These are phyloP conservation scores for Corymbia maculata DNA, from an alignment of 345 rosid species.

Conservation along the genomic window DNA sequence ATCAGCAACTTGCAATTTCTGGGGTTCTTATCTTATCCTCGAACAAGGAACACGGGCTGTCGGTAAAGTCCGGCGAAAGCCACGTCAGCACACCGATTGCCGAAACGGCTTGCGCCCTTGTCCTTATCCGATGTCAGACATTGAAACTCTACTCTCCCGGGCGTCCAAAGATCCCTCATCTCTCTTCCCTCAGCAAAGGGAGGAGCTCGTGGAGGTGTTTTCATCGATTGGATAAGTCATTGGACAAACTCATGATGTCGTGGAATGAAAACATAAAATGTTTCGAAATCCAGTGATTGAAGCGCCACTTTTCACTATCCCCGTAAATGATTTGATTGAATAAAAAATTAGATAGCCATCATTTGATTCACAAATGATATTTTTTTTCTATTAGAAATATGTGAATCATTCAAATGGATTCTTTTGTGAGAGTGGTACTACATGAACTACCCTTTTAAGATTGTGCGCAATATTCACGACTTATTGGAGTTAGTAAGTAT, in stretches of 20 bases:
- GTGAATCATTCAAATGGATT: not conserved
- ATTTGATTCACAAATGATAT: too few species aligned
- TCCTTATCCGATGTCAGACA: not conserved
- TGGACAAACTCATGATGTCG: not conserved
- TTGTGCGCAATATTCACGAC: not conserved
- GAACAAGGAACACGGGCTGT: not conserved
- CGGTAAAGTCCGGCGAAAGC: not conserved
- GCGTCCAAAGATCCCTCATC: not conserved
- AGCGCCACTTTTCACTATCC: not conserved
- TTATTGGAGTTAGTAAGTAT: not conserved
- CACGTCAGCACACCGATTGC: not conserved
- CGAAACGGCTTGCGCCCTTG: not conserved
- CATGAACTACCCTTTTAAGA: not conserved
- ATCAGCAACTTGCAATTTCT: not conserved
- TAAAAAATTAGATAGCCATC: not conserved
- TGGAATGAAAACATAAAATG: not conserved
- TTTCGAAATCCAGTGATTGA: not conserved
- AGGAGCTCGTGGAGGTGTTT: not conserved
- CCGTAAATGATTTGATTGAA: not conserved
- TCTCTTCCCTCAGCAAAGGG: not conserved
- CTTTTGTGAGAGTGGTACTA: not conserved
- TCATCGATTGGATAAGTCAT: not conserved
- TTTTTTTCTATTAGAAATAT: accelerated
- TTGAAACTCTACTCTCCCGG: not conserved
- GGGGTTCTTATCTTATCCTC: not conserved